Evolutionary conservation across 1,139 yeast species (phyloP), one percentile per base, ranked within the genome.

Genomic region (Blastobotrys persicus): DNA sequence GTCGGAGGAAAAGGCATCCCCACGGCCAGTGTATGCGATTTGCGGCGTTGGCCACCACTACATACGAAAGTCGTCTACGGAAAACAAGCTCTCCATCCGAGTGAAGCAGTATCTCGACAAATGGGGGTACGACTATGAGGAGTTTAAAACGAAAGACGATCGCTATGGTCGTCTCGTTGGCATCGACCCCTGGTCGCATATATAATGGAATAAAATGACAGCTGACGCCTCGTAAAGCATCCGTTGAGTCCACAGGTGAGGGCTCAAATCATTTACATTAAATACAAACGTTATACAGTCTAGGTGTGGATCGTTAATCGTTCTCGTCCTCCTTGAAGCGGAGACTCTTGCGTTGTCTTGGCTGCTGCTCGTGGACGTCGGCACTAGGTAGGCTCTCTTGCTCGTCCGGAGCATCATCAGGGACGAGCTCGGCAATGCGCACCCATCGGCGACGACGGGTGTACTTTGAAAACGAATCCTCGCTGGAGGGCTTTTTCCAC

Each of bases 381-480:
- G 41, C 9, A n/a, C n/a, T n/a, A n/a, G n/a, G n/a, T n/a, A n/a
- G n/a, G n/a, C n/a, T n/a, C n/a, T 37, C 41, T 19, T 19, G 28
- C 28, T 49, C 42, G 17, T 19, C 42, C 2, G 12, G 26, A 20
- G 41, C 16, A 6, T 32, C 44, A 5, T 42, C 46, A 5, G 46
- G 49, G 16, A 86, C 82, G 60, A 91, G 76, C 67, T 89, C 96
- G 0, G 98, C 98, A 0, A 95, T 88, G 58, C 98, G 78, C 23
- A 91, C 80, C 98, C 98, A 92, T 65, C 98, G 77, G 70, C 98
- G 79, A 65, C 96, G 79, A 66, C 98, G 78, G 5, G 98, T 92
- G 64, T 88, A 92, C 68, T 88, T 89, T 32, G 94, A 82, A 67
- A 83, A 91, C 2, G 94, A 77, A 64, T 91, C 96, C 53, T 88